Evolutionary conservation across 306 rosid species (phyloP).

Genomic region (Alnus glutinosa): DNA sequence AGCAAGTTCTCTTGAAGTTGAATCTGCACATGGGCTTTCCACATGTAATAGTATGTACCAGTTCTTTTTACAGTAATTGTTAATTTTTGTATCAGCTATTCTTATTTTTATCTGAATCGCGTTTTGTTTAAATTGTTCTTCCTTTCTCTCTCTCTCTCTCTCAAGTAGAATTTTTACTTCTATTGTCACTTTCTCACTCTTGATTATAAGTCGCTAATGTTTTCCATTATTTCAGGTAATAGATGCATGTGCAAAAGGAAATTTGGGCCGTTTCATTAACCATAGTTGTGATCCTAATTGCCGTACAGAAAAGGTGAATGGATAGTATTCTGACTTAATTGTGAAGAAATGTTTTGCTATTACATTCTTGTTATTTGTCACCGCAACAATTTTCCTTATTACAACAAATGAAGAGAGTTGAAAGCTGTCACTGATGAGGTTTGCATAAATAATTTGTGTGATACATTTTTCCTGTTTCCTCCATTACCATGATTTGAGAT

Average conservation of each 20-base stretch:
- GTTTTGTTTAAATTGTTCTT: background rate
- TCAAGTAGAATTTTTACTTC: too few relatives aligned
- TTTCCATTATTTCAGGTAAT: slow-evolving; percentile 71
- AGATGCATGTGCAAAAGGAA: slow-evolving; percentile 98
- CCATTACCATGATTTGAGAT: slow-evolving; percentile 11
- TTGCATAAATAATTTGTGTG: background rate
- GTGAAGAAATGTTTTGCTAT: slow-evolving; percentile 7
- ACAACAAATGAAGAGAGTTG: background rate
- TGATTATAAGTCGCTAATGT: slow-evolving; percentile 14
- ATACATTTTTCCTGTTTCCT: background rate
- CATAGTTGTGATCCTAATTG: slow-evolving; percentile 99
- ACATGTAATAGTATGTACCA: background rate
- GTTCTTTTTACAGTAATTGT: slow-evolving; percentile 6
- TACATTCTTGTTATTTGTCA: background rate
- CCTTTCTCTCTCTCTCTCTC: background rate
- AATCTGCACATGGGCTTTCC: background rate
- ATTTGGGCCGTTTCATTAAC: slow-evolving; percentile 97
- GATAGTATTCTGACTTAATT: background rate
- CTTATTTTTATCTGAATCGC: background rate
- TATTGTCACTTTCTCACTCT: background rate
- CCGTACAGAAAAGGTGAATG: slow-evolving; percentile 88
- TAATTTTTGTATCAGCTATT: background rate
- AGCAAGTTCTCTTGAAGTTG: background rate
- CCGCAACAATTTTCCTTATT: background rate
- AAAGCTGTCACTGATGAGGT: background rate